Evolutionary conservation across 495 filamentous ascomycete genomes (phyloP), one percentile per base, ranked within the genome.

Genomic region (Sabuloglossum arenarium): DNA sequence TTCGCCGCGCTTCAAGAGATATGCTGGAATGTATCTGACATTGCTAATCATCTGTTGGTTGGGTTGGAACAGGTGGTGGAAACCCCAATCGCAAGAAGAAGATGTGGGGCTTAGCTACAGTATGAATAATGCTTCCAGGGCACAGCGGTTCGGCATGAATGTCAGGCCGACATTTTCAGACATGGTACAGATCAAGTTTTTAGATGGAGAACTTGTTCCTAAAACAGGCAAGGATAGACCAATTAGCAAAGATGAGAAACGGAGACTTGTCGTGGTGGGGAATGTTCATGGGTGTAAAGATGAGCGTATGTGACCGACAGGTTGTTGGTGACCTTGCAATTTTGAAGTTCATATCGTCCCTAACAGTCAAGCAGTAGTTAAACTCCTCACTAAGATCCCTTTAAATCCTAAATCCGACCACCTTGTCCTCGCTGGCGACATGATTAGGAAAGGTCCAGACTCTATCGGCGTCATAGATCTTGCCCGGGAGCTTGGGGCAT

Each of bases 381-480:
- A 31, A 31, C 74, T 98, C 6, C 73, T 98, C 12, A 59, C 71
- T 1, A 81, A 88, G 61, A 69, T 85, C 5, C 62, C 72, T 1
- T 95, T 85, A 66, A 68, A 84, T 43, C 46, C 65, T 16, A 61
- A 67, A 0, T 69, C 65, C 21, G 91, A 98, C 67, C 85, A 93
- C 61, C 72, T 96, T 10, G 74, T 96, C 14, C 73, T 94, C 56
- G 75, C 79, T 4, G 91, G 91, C 9, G 89, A 96, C 64, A 71
- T 94, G 59, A 79, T 96, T 61, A 79, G 81, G 61, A 94, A 94
- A 66, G 91, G 91, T 8, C 90, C 90, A 10, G 81, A 94, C 63
- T 89, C 84, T 56, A 52, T 69, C 0, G 86, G 85, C 29, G 87
- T 94, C 0, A 72, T 98, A 29, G 78, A 86, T 56, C 67, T 88